Base-by-base conservation (phyloP, 2,329 filamentous ascomycete genomes). In the Botrytis galanthina region DNA sequence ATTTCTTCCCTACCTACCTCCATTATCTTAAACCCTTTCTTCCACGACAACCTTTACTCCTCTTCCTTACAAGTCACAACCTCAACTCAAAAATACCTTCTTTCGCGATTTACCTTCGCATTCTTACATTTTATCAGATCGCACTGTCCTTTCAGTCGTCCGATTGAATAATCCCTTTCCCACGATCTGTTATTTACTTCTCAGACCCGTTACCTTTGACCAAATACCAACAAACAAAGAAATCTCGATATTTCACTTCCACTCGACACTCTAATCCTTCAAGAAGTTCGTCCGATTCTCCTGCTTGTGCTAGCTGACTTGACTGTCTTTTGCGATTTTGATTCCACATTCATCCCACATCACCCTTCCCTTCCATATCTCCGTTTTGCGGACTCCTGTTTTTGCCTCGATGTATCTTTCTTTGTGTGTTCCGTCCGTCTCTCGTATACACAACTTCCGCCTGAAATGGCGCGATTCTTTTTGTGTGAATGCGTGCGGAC, bases 401-500 rank as follows among this genome's bases (percentile, higher is more conserved):
- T 57, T 77, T 81, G 76, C 79, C 77, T 79, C 79, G 78, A 79
- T 81, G 80, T 81, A 80, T 80, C 77, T 80, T 81, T 81, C 78
- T 75, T 81, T 81, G 77, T 74, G 75, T 79, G 77, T 77, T 78
- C 78, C 77, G 75, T 77, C 79, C 78, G 76, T 76, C 76, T 81
- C 75, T 75, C 75, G 75, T 78, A 74, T 76, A 73, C 76, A 74
- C 76, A 78, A 79, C 78, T 77, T 77, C 75, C 78, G 76, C 78
- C 74, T 77, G 76, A 75, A 76, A 76, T 79, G 78, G 77, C 77
- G 79, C 76, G 66, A 69, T 73, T 51, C 46, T 73, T 80, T 77
- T 78, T 80, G 77, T 81, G 78, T 80, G 75, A 78, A 73, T 79
- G 77, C 78, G 79, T 78, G 78, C 77, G 80, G 80, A 81, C 75